Base-by-base conservation (phyloP, 2,329 filamentous ascomycete species). In the Colletotrichum abscissum region DNA sequence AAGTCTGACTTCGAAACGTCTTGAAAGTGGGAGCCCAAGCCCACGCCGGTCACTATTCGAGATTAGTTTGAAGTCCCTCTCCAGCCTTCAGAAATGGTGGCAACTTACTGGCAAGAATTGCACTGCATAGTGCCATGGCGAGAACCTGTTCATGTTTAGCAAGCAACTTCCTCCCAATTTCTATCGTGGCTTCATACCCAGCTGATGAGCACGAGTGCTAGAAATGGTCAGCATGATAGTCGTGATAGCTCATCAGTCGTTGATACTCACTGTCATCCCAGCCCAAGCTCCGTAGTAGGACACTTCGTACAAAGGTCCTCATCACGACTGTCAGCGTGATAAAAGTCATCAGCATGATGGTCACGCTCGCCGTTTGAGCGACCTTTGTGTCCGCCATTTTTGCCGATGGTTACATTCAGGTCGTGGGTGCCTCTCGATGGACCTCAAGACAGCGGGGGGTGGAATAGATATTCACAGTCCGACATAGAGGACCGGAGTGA, bases 221-320 rank as follows among this genome's bases (percentile, higher is more conserved):
- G 28, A 35, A 9, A 14, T 26, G 14, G 63, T 75, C 33, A 74
- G 67, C 59, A 16, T 28, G 24, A 35, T 9, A 30, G 22, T 24
- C 22, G 28, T n/a, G 8, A 24, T 60, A 6, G 16, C 24, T 7
- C 26, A 62, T 42, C 24, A 16, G 11, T 30, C 55, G 28, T 5
- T 7, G n/a, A 5, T 42, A 72, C 74, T 74, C 22, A 75, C 72
- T 64, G 28, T 75, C 74, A 46, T 75, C 74, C 74, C 74, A 75
- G 30, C 72, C 72, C 11, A 75, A n/a, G 33, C 67, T 75, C 6
- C 72, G 33, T 24, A 72, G 38, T 6, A 75, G 22, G 19, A 64
- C 56, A 26, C 71, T 62, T 38, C 74, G 67, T 12, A 75, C 74
- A 63, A 71, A 75, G 22, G 64, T 67, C 26, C 72, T 74, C 57